Evolutionary conservation across 805 yeast genomes (phyloP), one percentile per base, ranked within the genome.

Genomic region (Tetrapisispora namnaoensis): DNA sequence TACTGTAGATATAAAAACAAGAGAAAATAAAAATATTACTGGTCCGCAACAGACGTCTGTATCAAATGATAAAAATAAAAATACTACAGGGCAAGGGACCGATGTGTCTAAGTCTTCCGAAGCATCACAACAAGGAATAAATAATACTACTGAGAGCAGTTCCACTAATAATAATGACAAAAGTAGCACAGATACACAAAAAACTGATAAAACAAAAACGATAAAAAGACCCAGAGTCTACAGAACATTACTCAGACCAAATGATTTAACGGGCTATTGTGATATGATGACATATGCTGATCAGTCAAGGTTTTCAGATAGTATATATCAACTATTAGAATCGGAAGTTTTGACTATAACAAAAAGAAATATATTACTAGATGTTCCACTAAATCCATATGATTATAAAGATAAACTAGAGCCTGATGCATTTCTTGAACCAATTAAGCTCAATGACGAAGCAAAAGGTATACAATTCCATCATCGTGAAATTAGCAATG

Each of bases 201-300:
- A 34, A 17, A 22, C 11, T 2, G 21, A 35, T 13, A 45, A 45
- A 20, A 16, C 55, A 30, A 53, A 53, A 35, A 60, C 51, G 14
- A 56, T 63, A 34, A 63, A 71, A 39, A 74, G 79, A 51, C 93
- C 95, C 2, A 78, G 83, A 53, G 79, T 85, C 7, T 89, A 83
- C 65, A 74, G 91, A 51, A 81, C 95, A 0, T 68, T 93, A 24
- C 70, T 91, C 46, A 74, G 82, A 49, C 95, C 96, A 3, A 85
- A 95, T 1, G 89, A 83, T 51, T 63, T 85, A 37, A 82, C 95
- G 0, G 69, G 83, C 44, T 91, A 86, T 71, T 89, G 87, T 62
- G 98, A 91, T 63, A 69, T 93, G 59, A 73, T 90, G 55, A 80
- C 83, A 48, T 88, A 86, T 49, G 85, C 95, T 0, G 97, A 91